phyloP scores from a whole-genome alignment of 2,329 filamentous ascomycete genomes.

The Cladorrhinum sp. region DNA sequence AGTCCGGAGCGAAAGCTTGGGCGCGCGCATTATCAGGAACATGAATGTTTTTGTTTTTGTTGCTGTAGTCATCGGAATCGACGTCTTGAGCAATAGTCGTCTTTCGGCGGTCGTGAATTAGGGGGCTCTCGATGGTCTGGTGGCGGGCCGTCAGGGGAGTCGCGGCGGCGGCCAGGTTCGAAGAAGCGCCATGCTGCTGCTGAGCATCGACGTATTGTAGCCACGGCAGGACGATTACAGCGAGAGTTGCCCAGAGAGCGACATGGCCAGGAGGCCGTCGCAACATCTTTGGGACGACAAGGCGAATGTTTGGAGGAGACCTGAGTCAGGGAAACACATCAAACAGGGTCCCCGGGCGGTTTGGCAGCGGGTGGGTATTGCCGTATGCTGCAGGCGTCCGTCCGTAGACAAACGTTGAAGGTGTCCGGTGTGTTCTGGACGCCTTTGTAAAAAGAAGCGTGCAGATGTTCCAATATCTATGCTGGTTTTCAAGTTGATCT shows the following conservation, averaged over 20 bases:
- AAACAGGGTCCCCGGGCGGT: slow-evolving; percentile 15
- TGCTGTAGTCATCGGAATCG: slow-evolving; percentile 33
- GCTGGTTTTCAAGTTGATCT: too few relatives aligned
- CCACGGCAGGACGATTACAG: slow-evolving; percentile 56
- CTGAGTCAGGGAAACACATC: slow-evolving; percentile 23
- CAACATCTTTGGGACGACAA: slow-evolving; percentile 50
- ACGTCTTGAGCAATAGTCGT: slow-evolving; percentile 24
- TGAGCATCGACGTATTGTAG: slow-evolving; percentile 57
- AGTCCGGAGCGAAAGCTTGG: slow-evolving; percentile 93
- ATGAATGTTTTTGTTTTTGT: slow-evolving; percentile 33
- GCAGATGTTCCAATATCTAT: too few relatives aligned
- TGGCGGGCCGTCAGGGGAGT: slow-evolving; percentile 25
- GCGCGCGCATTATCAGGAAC: slow-evolving; percentile 77
- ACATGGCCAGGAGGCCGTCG: slow-evolving; percentile 62
- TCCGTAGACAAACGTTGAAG: neutral
- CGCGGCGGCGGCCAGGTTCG: slow-evolving; percentile 21
- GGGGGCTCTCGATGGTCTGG: slow-evolving; percentile 28
- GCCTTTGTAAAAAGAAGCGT: too few relatives aligned
- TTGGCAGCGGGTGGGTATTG: neutral
- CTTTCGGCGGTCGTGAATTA: slow-evolving; percentile 28
- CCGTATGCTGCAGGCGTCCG: slow-evolving; percentile 1
- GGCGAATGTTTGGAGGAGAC: slow-evolving; percentile 21
- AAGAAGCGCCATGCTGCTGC: slow-evolving; percentile 47
- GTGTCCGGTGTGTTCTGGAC: neutral
- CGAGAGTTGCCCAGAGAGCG: slow-evolving; percentile 51